Evolutionary conservation across 2,329 filamentous ascomycete species (phyloP).

Genomic region (Didymella keratinophila): DNA sequence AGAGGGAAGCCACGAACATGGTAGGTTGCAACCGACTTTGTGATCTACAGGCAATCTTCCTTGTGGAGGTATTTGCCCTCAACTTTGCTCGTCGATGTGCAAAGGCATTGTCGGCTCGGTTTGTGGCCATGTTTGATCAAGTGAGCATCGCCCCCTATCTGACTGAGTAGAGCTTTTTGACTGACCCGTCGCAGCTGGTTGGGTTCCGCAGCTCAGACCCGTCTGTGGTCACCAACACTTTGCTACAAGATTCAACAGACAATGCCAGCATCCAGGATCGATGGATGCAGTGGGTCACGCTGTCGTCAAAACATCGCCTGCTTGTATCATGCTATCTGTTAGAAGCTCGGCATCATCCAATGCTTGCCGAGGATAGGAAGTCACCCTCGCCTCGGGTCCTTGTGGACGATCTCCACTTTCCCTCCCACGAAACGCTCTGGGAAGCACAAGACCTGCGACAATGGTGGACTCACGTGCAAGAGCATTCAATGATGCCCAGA

Average conservation of each 20-base stretch:
- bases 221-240: slow-evolving; percentile 13
- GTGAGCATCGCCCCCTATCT: slow-evolving; percentile 25
- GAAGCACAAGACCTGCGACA: slow-evolving; percentile 38
- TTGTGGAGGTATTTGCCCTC: slow-evolving; percentile 54
- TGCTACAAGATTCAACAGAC: slow-evolving; percentile 25
- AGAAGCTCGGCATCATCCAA: slow-evolving; percentile 50
- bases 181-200: not conserved
- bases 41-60: slow-evolving; percentile 55
- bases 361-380: slow-evolving; percentile 38
- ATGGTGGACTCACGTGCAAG: slow-evolving; percentile 36
- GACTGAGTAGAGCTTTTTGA: not conserved
- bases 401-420: slow-evolving; percentile 50
- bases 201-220: not conserved
- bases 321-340: slow-evolving; percentile 54
- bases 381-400: slow-evolving; percentile 25
- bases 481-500: slow-evolving; percentile 27
- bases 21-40: slow-evolving; percentile 44
- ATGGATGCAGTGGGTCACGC: slow-evolving; percentile 47
- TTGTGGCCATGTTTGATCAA: slow-evolving; percentile 48
- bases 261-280: slow-evolving; percentile 33
- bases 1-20: slow-evolving; percentile 40
- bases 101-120: slow-evolving; percentile 48
- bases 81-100: slow-evolving; percentile 53
- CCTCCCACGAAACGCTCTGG: slow-evolving; percentile 48
- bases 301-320: slow-evolving; percentile 47